A percentile compares a stretch with the other conserved stretches of the same genome.
Evolutionary conservation across 352 stramenopile species (phyloP).

Genomic region (Phytophthora tubulina): DNA sequence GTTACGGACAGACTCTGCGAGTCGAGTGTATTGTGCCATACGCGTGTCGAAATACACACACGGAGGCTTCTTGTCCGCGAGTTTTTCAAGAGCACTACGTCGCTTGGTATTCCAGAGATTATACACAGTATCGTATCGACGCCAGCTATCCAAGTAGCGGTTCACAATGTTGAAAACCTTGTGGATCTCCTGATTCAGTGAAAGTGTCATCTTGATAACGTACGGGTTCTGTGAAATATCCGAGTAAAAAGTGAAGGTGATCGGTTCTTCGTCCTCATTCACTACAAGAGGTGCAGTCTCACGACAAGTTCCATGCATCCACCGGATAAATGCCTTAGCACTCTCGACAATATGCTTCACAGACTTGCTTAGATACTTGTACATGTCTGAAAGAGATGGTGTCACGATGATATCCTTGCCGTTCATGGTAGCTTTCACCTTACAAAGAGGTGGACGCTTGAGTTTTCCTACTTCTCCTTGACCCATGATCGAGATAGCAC

Average conservation of each 20-base stretch:
- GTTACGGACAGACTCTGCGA: conserved; percentile 90
- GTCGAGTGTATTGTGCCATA: conserved; percentile 91
- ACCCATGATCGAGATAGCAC: conserved; percentile 50
- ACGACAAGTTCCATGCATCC: conserved; percentile 96
- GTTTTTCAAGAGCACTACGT: conserved; percentile 90
- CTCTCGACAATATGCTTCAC: conserved; percentile 96
- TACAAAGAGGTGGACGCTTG: conserved; percentile 91
- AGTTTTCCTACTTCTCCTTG: conserved; percentile 75
- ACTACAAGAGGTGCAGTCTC: conserved; percentile 91
- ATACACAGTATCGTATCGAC: conserved; percentile 94
- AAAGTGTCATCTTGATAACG: conserved; percentile 96
- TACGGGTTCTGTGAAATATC: conserved; percentile 96
- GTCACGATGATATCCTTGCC: conserved; percentile 96
- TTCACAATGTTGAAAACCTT: conserved; percentile 95
- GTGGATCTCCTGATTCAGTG: conserved; percentile 94
- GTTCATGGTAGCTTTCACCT: conserved; percentile 95
- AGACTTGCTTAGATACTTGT: conserved; percentile 96
- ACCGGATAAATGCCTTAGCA: conserved; percentile 94
- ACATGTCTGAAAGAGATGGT: conserved; percentile 94
- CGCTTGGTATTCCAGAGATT: conserved; percentile 96
- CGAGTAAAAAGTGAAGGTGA: conserved; percentile 95
- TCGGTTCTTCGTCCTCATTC: conserved; percentile 94
- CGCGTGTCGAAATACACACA: conserved; percentile 96
- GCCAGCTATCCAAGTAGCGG: conserved; percentile 95
- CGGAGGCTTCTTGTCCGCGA: conserved; percentile 92